Evolutionary conservation across 129 eudicot species (phyloP).

Genomic region (Arctium lappa): DNA sequence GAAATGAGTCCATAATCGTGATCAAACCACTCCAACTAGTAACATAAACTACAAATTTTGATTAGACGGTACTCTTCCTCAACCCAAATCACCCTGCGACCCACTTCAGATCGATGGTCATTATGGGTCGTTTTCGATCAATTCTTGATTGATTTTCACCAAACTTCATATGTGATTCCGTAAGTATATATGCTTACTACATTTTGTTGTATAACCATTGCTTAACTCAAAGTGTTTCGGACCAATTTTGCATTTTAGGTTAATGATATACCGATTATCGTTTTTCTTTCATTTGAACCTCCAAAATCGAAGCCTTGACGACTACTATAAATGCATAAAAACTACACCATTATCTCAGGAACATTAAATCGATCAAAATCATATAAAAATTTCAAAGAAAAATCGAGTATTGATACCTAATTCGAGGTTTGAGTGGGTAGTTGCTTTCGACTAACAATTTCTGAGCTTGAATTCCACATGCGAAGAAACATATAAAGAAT

Average conservation of each 20-base stretch:
- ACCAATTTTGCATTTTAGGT: background rate
- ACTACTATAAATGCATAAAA: background rate
- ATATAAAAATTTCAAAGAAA: background rate
- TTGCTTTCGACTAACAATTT: background rate
- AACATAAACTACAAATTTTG: background rate
- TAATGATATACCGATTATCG: too few relatives aligned
- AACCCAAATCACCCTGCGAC: background rate
- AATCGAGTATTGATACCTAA: background rate
- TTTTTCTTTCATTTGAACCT: background rate
- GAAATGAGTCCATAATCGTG: too few relatives aligned
- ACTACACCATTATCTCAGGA: background rate
- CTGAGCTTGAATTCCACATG: background rate
- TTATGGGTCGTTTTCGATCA: too few relatives aligned
- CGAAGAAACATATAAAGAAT: background rate
- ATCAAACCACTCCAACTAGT: background rate
- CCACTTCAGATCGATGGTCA: background rate
- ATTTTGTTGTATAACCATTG: too few relatives aligned
- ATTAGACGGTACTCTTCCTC: background rate
- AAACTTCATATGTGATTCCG: background rate
- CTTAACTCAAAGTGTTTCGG: background rate
- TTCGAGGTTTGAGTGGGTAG: background rate
- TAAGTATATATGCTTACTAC: background rate
- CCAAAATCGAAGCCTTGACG: background rate
- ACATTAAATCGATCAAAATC: background rate
- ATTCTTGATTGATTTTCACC: too few relatives aligned